These are phyloP conservation scores for Ichthyophonus hoferi DNA, from an alignment of 208 protist species.

Conservation along the genomic window DNA sequence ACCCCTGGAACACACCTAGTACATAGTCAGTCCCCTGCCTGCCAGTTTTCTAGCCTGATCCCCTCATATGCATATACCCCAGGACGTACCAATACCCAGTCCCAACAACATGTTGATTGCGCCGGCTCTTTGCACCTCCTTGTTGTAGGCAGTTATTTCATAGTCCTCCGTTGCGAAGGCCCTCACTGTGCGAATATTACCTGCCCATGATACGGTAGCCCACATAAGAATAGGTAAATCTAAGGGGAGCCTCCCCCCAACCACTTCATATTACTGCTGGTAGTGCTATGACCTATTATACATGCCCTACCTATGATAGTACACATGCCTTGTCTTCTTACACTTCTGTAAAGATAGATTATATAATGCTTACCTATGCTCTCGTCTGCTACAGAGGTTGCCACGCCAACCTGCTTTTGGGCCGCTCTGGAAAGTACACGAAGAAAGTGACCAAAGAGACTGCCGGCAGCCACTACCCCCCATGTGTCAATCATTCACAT, in stretches of 20 bases:
- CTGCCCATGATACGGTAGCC: background rate
- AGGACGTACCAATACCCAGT: constrained; percentile 15
- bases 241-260: too few species aligned
- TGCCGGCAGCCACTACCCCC: background rate
- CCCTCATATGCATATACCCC: background rate
- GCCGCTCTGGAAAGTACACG: background rate
- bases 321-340: too few species aligned
- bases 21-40: constrained; percentile 13
- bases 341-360: too few species aligned
- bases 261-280: too few species aligned
- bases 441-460: constrained; percentile 8
- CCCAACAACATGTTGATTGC: background rate
- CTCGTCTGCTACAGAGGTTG: constrained; percentile 29
- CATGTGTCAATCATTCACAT: background rate
- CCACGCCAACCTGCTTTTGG: constrained; percentile 24
- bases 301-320: too few species aligned
- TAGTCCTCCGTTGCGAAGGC: constrained; percentile 43
- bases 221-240: too few species aligned
- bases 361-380: constrained; percentile 31
- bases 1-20: constrained; percentile 39
- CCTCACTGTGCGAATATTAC: constrained; percentile 40
- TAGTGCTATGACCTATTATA: too few species aligned
- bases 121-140: background rate
- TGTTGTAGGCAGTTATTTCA: background rate
- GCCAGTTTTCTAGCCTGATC: background rate